phyloP scores from a whole-genome alignment of 2,329 filamentous ascomycete species.

The Neofusicoccum parvum region DNA sequence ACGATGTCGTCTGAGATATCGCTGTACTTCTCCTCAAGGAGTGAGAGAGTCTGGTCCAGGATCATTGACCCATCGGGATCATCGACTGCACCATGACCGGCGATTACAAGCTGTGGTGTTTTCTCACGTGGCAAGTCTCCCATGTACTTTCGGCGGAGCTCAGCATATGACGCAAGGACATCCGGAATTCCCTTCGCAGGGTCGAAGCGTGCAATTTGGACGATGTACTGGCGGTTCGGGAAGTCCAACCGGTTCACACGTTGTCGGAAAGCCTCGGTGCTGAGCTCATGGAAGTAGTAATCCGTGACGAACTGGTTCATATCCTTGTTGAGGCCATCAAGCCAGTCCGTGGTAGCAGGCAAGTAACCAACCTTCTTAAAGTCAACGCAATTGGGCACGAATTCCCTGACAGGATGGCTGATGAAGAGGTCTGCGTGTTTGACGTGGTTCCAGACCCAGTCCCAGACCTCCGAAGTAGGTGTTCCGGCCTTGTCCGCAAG shows the following conservation, averaged over 20 bases:
- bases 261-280: conserved; percentile 61
- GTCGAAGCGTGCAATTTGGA: conserved; percentile 81
- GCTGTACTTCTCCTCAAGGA: conserved; percentile 62
- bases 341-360: conserved; percentile 81
- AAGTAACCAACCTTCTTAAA: conserved; percentile 70
- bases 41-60: conserved; percentile 70
- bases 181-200: conserved; percentile 81
- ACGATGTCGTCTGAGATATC: conserved; percentile 61
- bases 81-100: conserved; percentile 78
- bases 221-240: conserved; percentile 70
- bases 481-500: conserved; percentile 64
- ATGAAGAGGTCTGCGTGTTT: conserved; percentile 76
- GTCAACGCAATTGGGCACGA: conserved; percentile 71
- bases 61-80: conserved; percentile 75
- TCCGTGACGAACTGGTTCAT: conserved; percentile 70
- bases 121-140: conserved; percentile 51
- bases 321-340: conserved; percentile 79
- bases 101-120: conserved; percentile 73
- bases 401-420: conserved; percentile 75
- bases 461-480: conserved; percentile 74
- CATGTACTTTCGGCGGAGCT: conserved; percentile 66
- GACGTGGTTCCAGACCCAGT: conserved; percentile 73
- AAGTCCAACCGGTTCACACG: conserved; percentile 62
- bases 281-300: conserved; percentile 77
- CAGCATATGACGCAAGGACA: conserved; percentile 73